Base-by-base conservation (phyloP, 2,329 filamentous ascomycete species). In the Botryotinia globosa region DNA sequence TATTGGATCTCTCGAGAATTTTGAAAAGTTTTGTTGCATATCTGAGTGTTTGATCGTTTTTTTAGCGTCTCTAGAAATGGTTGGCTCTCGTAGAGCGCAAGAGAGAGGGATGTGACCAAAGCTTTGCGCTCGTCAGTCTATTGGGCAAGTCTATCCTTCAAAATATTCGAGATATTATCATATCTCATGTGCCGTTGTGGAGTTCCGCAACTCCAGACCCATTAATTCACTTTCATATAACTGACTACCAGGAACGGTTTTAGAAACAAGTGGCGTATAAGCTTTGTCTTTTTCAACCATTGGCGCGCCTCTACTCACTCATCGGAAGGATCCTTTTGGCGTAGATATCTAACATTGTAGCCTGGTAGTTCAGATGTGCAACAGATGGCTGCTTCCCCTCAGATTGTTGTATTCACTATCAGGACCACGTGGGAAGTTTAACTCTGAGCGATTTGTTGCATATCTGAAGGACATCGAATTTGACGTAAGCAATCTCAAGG, bases 381-480 rank as follows among this genome's bases (percentile, higher is more conserved):
- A 54, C 8, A 54, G 18, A 34, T n/a, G 51, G 14, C 34, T 3
- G 32, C 42, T 7, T 1, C 45, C 5, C 5, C 14, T 54, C 25
- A 29, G 0, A 34, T 9, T 16, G n/a, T 66, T 51, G 16, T 51
- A 66, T 51, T 66, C 44, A 66, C 22, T 51, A 32, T 37, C 14
- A 45, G 22, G 7, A 14, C 8, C 44, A 66, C 14, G 45, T 39
- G 22, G 14, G 20, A 32, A 63, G 1, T 42, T 32, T n/a, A 29
- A 63, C 25, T 18, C 8, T 22, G 16, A 4, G 25, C 25, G 18
- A 29, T 51, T 29, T 66, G 32, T 54, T 67, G 32, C 64, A 39
- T 54, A 54, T 67, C 45, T 67, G 45, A 67, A 39, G 48, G n/a
- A 67, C 25, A 67, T 67, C 25, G 34, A 54, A 42, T 42, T 67